Evolutionary conservation across 2,329 filamentous ascomycete genomes (phyloP).

Genomic region (Fusarium odoratissimum): DNA sequence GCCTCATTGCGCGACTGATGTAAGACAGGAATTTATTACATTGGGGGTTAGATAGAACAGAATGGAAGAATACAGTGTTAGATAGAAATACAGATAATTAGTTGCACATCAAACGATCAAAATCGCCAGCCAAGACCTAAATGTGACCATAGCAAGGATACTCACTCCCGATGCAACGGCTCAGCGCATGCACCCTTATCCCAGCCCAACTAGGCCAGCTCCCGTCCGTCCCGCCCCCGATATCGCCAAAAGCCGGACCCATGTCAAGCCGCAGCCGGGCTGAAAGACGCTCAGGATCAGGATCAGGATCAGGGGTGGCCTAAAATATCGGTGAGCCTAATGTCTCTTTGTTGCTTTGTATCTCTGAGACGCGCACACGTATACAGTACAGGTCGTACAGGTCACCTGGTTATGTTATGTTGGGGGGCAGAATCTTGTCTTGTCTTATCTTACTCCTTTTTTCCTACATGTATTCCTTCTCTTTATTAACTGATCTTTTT

Average conservation of each 20-base stretch:
- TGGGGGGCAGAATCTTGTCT: background rate
- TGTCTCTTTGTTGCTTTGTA: conserved; percentile 7
- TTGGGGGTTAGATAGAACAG: background rate
- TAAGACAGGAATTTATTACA: background rate
- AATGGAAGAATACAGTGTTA: background rate
- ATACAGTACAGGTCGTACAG: conserved; percentile 7
- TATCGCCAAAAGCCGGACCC: conserved; percentile 29
- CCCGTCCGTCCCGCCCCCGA: conserved; percentile 28
- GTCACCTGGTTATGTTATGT: background rate
- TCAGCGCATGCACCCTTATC: background rate
- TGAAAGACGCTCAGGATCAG: conserved; percentile 9
- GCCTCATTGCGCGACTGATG: background rate
- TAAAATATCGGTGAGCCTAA: conserved; percentile 33
- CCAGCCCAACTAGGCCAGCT: background rate
- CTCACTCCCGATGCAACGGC: conserved; percentile 10
- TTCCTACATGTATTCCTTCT: background rate
- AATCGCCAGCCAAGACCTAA: background rate
- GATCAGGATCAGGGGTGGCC: conserved; percentile 4
- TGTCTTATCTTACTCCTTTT: background rate
- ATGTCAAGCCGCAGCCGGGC: conserved; percentile 18
- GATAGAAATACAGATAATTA: background rate
- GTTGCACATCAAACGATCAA: background rate
- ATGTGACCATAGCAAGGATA: background rate
- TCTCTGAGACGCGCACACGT: background rate
- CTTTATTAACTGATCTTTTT: background rate